Conservation (phyloP, 2,329 filamentous ascomycete species). For the Aspergillus chevalieri region DNA sequence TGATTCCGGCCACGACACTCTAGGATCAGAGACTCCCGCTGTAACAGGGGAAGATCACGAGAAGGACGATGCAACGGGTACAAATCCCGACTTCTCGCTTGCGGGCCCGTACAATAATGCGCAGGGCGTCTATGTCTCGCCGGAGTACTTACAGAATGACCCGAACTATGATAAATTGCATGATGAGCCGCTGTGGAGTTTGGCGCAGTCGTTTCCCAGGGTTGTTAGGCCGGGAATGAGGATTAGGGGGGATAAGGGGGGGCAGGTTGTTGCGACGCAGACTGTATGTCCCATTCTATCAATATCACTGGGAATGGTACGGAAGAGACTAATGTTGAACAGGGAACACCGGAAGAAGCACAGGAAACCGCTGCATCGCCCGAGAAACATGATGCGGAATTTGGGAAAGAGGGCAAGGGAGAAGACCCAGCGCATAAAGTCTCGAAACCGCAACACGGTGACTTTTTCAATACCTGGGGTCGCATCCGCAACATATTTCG, state of each 20-base stretch:
- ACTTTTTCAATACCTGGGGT: constrained; percentile 23
- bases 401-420: constrained; percentile 3
- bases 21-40: neutral
- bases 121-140: constrained; percentile 6
- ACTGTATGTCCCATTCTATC: neutral
- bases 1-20: too few relatives aligned
- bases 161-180: constrained; percentile 46
- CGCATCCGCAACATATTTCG: constrained; percentile 19
- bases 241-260: constrained; percentile 8
- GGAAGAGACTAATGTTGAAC: neutral
- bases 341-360: neutral
- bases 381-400: neutral
- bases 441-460: neutral
- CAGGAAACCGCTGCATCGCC: neutral
- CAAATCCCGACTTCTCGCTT: neutral
- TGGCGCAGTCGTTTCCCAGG: constrained; percentile 47
- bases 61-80: neutral
- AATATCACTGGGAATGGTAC: neutral
- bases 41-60: neutral
- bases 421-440: neutral
- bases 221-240: constrained; percentile 47
- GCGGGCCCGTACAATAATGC: neutral
- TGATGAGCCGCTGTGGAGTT: constrained; percentile 44
- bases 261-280: neutral
- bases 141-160: constrained; percentile 33